phyloP scores from a whole-genome alignment of 805 yeast species.

The Saccharomycopsis sp. region DNA sequence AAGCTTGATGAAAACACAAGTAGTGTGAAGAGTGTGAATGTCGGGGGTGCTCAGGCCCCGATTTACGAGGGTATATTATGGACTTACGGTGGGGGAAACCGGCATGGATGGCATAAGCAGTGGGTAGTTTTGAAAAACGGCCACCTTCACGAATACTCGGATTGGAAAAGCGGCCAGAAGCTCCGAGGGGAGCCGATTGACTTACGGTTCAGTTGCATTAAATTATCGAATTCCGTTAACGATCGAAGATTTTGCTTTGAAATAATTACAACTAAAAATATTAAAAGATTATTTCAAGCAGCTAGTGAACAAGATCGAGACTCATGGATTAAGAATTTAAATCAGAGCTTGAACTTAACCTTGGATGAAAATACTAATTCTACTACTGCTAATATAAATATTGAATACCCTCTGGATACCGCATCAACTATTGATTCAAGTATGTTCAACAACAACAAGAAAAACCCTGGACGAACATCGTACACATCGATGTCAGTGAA shows the following conservation, averaged over 20 bases:
- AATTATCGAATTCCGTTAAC: constrained; percentile 23
- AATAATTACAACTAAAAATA: constrained; percentile 59
- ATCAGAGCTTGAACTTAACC: constrained; percentile 26
- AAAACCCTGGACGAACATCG: constrained; percentile 1
- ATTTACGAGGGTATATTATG: constrained; percentile 42
- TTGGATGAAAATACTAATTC: not conserved
- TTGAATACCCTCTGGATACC: not conserved
- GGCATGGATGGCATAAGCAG: constrained; percentile 79
- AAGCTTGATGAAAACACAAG: not conserved
- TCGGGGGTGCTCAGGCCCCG: not conserved
- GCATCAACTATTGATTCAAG: not conserved
- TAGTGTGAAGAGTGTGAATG: not conserved
- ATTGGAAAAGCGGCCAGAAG: constrained; percentile 68
- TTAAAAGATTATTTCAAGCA: constrained; percentile 69
- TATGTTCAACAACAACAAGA: constrained; percentile 16
- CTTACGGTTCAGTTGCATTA: constrained; percentile 56
- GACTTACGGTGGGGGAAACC: constrained; percentile 52
- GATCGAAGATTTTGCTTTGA: constrained; percentile 60
- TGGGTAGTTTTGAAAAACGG: constrained; percentile 77
- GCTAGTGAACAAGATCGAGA: constrained; percentile 58
- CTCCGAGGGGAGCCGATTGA: constrained; percentile 64
- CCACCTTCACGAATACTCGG: constrained; percentile 59
- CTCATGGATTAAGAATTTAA: constrained; percentile 60
- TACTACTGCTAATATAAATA: not conserved
- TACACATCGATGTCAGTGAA: not conserved